A percentile compares a stretch with the other conserved stretches of the same genome.
phyloP scores from a whole-genome alignment of 2,329 filamentous ascomycete genomes.

The Fusarium sp. region DNA sequence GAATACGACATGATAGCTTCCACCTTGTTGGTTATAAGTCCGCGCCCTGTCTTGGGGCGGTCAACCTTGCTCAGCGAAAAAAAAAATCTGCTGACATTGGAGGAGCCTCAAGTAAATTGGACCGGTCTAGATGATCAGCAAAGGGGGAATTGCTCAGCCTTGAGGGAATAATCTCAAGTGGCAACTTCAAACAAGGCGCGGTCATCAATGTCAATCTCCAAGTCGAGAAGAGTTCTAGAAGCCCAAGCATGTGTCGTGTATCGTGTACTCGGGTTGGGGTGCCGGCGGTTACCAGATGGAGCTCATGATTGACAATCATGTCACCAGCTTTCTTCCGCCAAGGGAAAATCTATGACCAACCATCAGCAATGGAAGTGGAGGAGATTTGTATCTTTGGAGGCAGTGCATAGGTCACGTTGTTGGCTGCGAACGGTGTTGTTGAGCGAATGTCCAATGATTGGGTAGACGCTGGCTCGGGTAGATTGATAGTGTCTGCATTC shows the following conservation, averaged over 20 bases:
- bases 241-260: not conserved
- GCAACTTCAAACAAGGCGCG: conserved; percentile 23
- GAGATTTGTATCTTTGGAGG: conserved; percentile 19
- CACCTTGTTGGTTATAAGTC: not conserved
- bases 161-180: conserved; percentile 11
- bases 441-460: conserved; percentile 23
- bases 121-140: not conserved
- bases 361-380: conserved; percentile 18
- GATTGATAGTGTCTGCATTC: conserved; percentile 26
- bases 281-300: conserved; percentile 33
- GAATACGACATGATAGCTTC: not conserved
- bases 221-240: conserved; percentile 36
- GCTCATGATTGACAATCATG: conserved; percentile 9
- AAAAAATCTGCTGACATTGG: conserved; percentile 6
- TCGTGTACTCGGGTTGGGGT: conserved; percentile 2
- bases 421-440: not conserved
- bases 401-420: conserved; percentile 33
- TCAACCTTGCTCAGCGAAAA: conserved; percentile 24
- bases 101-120: conserved; percentile 11
- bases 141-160: not conserved
- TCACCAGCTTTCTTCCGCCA: conserved; percentile 17
- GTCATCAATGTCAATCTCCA: not conserved
- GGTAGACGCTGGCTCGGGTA: conserved; percentile 8
- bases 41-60: not conserved
- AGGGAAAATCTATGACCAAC: conserved; percentile 21